Base-by-base conservation (phyloP, 352 stramenopile species). In the Pythium apleroticum region DNA sequence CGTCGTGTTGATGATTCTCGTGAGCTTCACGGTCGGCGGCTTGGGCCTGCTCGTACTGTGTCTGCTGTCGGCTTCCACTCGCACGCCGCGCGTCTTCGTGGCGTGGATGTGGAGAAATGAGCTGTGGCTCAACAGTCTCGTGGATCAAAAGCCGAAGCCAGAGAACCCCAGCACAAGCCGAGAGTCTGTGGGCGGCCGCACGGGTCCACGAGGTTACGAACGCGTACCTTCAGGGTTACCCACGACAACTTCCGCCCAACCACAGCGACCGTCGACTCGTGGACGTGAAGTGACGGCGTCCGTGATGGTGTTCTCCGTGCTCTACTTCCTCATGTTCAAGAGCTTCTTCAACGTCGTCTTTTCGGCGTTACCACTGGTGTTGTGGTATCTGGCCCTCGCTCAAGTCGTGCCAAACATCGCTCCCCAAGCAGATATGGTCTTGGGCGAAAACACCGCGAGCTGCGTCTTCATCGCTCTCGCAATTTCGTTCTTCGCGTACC, bases 321-420 rank as follows among this genome's bases (percentile, higher is more conserved):
- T 89, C 17, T 91, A 91, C 62, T 91, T 91, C 27, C 35, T 91
- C 58, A 60, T 88, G 48, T 89, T 91, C 72, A 86, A 86, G 55
- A 80, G 75, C 64, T 33, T 87, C 15, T 70, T 91, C 52, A 77
- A 88, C 64, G 9, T 89, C 52, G 59, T 88, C 24, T 88, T 89
- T 52, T 77, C 77, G 33, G 31, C 39, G 10, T 57, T 89, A 1
- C 82, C 82, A 39, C 55, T 91, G 14, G 1, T 60, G 39, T 54
- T 89, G 22, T 91, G 80, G 80, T 17, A 65, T 10, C 43, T 88
- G 33, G 72, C 73, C 22, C 27, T 80, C 15, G 65, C 61, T 31
- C 78, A 89, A 30, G 52, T 91, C 31, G 52, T 81, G 31, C 73
- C 75, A 1, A 69, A 60, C 8, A 33, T 56, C 1, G 43, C 31